These are phyloP conservation scores for Scheffersomyces stambukii DNA, from an alignment of 1,139 yeast species.

Conservation along the genomic window DNA sequence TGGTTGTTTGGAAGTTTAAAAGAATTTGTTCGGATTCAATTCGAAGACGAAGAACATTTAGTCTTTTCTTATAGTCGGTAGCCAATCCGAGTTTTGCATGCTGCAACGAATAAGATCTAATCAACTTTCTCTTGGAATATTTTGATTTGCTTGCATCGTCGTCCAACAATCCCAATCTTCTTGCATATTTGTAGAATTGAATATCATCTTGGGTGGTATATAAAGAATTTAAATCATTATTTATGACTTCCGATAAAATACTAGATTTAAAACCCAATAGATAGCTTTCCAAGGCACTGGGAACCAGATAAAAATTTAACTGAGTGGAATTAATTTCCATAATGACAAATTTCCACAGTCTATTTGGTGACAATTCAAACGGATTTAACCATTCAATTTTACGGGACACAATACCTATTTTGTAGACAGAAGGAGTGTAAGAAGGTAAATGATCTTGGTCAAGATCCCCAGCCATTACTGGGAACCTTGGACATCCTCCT, in stretches of 20 bases:
- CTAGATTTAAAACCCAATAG: constrained; percentile 19
- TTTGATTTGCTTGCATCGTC: constrained; percentile 13
- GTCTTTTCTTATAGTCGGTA: constrained; percentile 58
- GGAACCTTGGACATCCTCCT: constrained; percentile 50
- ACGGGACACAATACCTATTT: constrained; percentile 48
- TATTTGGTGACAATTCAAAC: constrained; percentile 52
- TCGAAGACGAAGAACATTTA: constrained; percentile 56
- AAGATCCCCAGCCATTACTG: constrained; percentile 24
- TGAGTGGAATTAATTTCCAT: constrained; percentile 75
- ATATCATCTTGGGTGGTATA: constrained; percentile 35
- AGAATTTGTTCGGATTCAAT: constrained; percentile 68
- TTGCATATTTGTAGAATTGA: constrained; percentile 31
- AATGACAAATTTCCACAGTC: constrained; percentile 62
- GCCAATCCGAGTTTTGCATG: constrained; percentile 70
- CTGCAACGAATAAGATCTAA: constrained; percentile 63
- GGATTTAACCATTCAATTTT: constrained; percentile 69
- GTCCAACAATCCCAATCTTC: constrained; percentile 21
- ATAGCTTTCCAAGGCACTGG: constrained; percentile 29
- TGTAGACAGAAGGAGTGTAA: constrained; percentile 57
- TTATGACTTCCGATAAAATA: constrained; percentile 13
- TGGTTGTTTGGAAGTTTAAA: constrained; percentile 49
- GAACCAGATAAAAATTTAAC: constrained; percentile 54
- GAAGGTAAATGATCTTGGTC: constrained; percentile 38
- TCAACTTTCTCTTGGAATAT: constrained; percentile 18
- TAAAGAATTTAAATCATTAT: constrained; percentile 16